phyloP scores from a whole-genome alignment of 768 basidiomycete species.

The Russula emetica region DNA sequence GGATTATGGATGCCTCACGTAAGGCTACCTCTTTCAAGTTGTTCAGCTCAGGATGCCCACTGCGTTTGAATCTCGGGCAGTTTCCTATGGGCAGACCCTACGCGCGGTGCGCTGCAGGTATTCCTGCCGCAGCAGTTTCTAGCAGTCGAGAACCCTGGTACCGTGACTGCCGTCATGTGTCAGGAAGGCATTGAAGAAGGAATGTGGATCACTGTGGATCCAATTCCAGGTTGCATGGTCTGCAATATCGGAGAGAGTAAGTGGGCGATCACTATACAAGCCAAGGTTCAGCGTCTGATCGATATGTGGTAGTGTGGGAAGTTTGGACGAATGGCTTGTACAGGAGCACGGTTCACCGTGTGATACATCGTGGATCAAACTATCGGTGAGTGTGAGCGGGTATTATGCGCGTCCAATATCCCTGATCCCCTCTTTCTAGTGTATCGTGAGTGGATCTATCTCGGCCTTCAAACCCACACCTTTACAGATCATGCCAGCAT shows the following conservation, averaged over 20 bases:
- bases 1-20: conserved; percentile 92
- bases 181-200: conserved; percentile 54
- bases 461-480: conserved; percentile 4
- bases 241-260: conserved; percentile 91
- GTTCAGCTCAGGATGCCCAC: background rate
- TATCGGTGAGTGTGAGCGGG: conserved; percentile 45
- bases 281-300: conserved; percentile 2
- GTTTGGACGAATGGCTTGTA: conserved; percentile 87
- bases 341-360: conserved; percentile 83
- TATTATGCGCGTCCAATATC: background rate
- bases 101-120: conserved; percentile 77
- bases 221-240: conserved; percentile 75
- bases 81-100: conserved; percentile 77
- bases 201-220: conserved; percentile 80
- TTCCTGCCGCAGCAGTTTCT: conserved; percentile 50
- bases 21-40: conserved; percentile 30
- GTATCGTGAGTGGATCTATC: conserved; percentile 55
- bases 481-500: conserved; percentile 43
- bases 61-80: conserved; percentile 39
- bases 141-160: conserved; percentile 29
- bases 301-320: conserved; percentile 69
- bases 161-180: conserved; percentile 44
- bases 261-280: conserved; percentile 29
- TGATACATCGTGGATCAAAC: conserved; percentile 69
- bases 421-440: conserved; percentile 36